A percentile compares a stretch with the other conserved stretches of the same genome.
Evolutionary conservation across 768 basidiomycete species (phyloP).

Genomic region (Cystoderma amianthinum): DNA sequence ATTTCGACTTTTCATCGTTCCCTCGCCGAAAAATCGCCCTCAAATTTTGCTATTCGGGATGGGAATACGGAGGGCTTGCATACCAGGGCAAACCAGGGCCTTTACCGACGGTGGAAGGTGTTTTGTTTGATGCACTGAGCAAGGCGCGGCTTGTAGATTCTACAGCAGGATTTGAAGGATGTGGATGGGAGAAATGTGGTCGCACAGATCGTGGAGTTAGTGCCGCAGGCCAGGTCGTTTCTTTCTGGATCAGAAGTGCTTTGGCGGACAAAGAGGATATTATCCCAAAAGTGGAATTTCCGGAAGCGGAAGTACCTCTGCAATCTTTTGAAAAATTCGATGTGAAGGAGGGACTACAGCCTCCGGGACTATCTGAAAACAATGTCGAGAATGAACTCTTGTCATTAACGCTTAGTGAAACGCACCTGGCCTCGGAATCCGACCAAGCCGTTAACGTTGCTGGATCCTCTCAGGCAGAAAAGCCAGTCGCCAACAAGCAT

Average conservation of each 20-base stretch:
- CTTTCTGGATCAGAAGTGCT: slow-evolving; percentile 82
- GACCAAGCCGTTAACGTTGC: neutral
- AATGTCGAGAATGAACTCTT: neutral
- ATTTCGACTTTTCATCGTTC: slow-evolving; percentile 62
- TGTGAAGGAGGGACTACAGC: neutral
- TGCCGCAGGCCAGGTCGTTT: slow-evolving; percentile 89
- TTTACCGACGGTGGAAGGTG: slow-evolving; percentile 87
- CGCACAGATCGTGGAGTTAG: slow-evolving; percentile 95
- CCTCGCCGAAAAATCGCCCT: slow-evolving; percentile 88
- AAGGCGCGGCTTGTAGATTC: slow-evolving; percentile 74
- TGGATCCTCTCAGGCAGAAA: slow-evolving; percentile 7
- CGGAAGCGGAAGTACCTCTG: slow-evolving; percentile 6
- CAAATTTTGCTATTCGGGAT: slow-evolving; percentile 88
- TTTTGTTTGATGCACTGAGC: slow-evolving; percentile 74
- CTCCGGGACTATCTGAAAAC: neutral
- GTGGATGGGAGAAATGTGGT: slow-evolving; percentile 88
- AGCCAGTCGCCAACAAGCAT: slow-evolving; percentile 11
- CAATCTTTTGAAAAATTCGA: slow-evolving; percentile 3
- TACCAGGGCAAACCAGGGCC: slow-evolving; percentile 66
- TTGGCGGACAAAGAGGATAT: slow-evolving; percentile 21
- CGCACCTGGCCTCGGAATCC: too few relatives aligned
- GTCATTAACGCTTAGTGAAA: neutral
- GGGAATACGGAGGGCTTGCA: slow-evolving; percentile 88
- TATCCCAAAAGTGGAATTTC: too few relatives aligned
- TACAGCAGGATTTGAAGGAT: slow-evolving; percentile 71